Conservation (phyloP, 345 rosid genomes). For the Eucalyptus polybractea region DNA sequence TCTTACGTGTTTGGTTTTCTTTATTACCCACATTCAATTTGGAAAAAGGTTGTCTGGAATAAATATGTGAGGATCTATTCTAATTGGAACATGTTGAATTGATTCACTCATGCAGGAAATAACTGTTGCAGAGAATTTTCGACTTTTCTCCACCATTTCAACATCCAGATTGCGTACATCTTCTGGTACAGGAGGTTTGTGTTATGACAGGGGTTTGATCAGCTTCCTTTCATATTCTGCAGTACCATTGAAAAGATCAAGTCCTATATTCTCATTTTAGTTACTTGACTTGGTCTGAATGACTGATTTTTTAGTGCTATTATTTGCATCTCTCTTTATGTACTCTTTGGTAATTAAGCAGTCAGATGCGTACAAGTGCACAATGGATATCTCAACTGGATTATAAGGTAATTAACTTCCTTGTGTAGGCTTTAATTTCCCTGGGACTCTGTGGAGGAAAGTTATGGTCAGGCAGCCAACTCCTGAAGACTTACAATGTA, state of each 20-base stretch:
- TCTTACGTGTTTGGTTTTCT: background rate
- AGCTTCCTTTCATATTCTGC: background rate
- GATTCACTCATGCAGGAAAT: constrained; percentile 49
- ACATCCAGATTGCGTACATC: constrained; percentile 37
- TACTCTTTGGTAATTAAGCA: background rate
- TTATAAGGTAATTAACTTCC: background rate
- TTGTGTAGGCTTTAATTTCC: constrained; percentile 42
- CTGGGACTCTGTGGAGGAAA: constrained; percentile 75
- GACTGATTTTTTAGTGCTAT: background rate
- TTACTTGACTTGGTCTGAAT: background rate
- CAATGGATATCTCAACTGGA: background rate
- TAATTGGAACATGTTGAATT: background rate
- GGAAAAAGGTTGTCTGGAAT: background rate
- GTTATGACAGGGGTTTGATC: background rate
- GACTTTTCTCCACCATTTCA: constrained; percentile 76
- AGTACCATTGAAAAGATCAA: background rate
- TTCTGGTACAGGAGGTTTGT: constrained; percentile 39
- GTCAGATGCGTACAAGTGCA: background rate
- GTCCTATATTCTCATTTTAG: background rate
- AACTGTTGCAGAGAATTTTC: constrained; percentile 69
- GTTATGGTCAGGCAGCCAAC: constrained; percentile 64
- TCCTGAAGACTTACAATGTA: constrained; percentile 42
- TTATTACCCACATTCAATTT: background rate
- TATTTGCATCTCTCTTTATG: background rate
- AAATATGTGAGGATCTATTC: background rate